Base-by-base conservation (phyloP, 148 eudicot species). In the Camellia japonica region DNA sequence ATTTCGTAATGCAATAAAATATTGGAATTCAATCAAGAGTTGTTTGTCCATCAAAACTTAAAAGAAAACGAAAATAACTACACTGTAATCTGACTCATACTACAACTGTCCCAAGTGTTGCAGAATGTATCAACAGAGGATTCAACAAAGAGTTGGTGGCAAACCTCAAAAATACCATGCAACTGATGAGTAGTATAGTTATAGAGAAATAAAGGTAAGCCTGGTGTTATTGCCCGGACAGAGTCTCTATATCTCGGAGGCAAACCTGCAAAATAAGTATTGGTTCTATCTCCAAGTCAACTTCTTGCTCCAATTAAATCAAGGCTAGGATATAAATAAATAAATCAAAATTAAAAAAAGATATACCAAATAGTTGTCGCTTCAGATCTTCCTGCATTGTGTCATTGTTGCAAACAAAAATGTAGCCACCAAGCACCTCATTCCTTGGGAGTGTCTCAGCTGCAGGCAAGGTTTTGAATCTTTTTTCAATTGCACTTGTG, bases 221-320 rank as follows among this genome's bases (percentile, higher is more conserved):
- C 99, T 9, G 99, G 99, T 42, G 99, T 96, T 73, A 96, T 96
- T 77, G 99, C 98, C 71, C 99, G 90, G 49, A 96, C 99, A 79
- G 99, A 96, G 81, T 96, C 99, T 78, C 99, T 90, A 82, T 96
- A 96, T 84, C 98, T 91, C 59, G 99, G 99, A 43, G 99, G 99
- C 80, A 96, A 87, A 78, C 99, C 99, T 96, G 83, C 88, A 87
- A 79, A 79, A 46, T 46, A 20, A 71, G 78, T 68, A 64, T 68
- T 79, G 38, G 38, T 30, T 30, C 38, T 30, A 30, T 30, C 38
- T 49, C 52, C 46, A 23, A 65, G 7, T 65, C 15, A 65, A 52
- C 49, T 65, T 76, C 72, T 63, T 65, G 55, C 7, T 46, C 74
- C 42, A 15, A 46, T 14, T 73, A 75, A 23, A 15, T 3, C 6